Evolutionary conservation across 2,329 filamentous ascomycete species (phyloP).

Genomic region (Aspergillus ibericus): DNA sequence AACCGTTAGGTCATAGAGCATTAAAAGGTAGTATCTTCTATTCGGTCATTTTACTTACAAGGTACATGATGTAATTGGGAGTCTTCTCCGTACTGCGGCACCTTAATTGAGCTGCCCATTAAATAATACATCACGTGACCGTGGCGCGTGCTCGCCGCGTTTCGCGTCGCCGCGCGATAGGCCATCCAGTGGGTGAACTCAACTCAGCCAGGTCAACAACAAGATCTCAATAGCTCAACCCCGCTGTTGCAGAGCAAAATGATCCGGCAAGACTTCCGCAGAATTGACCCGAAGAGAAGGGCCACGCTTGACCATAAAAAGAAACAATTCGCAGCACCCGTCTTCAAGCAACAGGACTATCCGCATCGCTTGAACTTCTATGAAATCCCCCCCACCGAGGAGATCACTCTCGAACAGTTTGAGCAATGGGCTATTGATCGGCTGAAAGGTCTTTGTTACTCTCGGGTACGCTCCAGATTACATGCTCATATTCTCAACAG

Average conservation of each 20-base stretch:
- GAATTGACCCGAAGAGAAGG: slow-evolving; percentile 68
- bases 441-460: slow-evolving; percentile 63
- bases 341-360: slow-evolving; percentile 77
- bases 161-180: slow-evolving; percentile 3
- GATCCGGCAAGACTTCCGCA: slow-evolving; percentile 46
- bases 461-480: not conserved
- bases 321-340: slow-evolving; percentile 77
- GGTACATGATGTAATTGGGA: not conserved
- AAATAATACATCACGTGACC: not conserved
- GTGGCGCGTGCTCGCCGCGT: slow-evolving; percentile 3
- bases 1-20: too few relatives aligned
- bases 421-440: slow-evolving; percentile 98
- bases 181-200: not conserved
- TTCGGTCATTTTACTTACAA: not conserved
- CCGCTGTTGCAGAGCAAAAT: slow-evolving; percentile 29
- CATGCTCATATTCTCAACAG: slow-evolving; percentile 20
- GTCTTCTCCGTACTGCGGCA: not conserved
- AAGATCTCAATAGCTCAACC: not conserved
- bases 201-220: not conserved
- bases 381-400: slow-evolving; percentile 78
- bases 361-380: slow-evolving; percentile 91
- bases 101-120: not conserved
- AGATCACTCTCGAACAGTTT: slow-evolving; percentile 95
- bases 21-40: too few relatives aligned
- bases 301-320: slow-evolving; percentile 76